Conservation (phyloP, 176 grass and related monocot species). For the Otatea glauca region DNA sequence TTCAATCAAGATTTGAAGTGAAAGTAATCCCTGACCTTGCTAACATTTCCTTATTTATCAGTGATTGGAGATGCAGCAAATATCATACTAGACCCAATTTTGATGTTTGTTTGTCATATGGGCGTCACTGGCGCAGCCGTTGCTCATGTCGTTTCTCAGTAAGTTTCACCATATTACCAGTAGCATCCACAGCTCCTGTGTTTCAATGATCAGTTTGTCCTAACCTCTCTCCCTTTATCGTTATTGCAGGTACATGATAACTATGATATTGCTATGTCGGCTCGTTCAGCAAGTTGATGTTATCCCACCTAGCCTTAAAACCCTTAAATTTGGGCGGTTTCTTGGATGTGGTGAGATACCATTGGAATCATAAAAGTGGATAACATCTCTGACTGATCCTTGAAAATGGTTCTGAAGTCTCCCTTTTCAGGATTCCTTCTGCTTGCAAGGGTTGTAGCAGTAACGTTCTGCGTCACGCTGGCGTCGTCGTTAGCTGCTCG, state of each 20-base stretch:
- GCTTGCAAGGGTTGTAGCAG: slow-evolving; percentile 88
- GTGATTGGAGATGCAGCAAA: slow-evolving; percentile 86
- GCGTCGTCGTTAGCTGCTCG: slow-evolving; percentile 87
- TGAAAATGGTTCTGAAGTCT: slow-evolving; percentile 24
- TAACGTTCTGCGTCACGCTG: slow-evolving; percentile 96
- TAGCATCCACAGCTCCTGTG: neutral
- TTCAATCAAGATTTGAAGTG: neutral
- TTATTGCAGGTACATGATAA: slow-evolving; percentile 82
- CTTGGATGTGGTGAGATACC: slow-evolving; percentile 83
- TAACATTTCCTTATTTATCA: slow-evolving; percentile 40
- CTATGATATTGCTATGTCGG: slow-evolving; percentile 73
- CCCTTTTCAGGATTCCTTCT: slow-evolving; percentile 75
- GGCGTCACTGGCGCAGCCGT: slow-evolving; percentile 93
- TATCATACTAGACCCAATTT: slow-evolving; percentile 91
- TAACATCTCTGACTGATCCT: slow-evolving; percentile 31
- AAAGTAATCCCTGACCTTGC: neutral
- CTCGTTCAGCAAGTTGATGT: slow-evolving; percentile 79
- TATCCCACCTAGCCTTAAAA: slow-evolving; percentile 82
- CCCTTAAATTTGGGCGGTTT: slow-evolving; percentile 85
- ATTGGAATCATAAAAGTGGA: slow-evolving; percentile 45
- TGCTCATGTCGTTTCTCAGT: slow-evolving; percentile 95
- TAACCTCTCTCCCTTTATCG: neutral
- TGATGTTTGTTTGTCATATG: slow-evolving; percentile 92
- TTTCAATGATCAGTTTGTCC: slow-evolving; percentile 29
- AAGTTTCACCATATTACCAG: slow-evolving; percentile 43